Evolutionary conservation across 2,329 filamentous ascomycete genomes (phyloP), one percentile per base, ranked within the genome.

Genomic region (Coniella vitis): DNA sequence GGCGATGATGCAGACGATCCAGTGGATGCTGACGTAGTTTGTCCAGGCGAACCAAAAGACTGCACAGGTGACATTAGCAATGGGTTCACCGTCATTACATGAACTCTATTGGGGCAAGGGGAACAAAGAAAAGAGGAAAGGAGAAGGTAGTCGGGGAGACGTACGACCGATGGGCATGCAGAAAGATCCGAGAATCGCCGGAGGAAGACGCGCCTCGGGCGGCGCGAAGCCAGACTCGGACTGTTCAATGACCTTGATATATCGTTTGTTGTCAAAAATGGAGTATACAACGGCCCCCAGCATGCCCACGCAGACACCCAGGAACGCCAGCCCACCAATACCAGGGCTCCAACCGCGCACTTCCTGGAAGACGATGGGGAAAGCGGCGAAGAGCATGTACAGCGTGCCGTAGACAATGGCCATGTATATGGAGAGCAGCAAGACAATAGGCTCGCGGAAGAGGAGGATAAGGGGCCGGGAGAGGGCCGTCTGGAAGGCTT

Each of bases 271-370:
- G 50, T 76, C 72, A 49, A 67, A 65, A 37, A 77, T 64, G 54
- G 70, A 73, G 53, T 79, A 80, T 1, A 63, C 51, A 1, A 82
- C 71, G 1, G 77, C 79, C n/a, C 69, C 44, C 1, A 80, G 48
- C 73, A 86, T 81, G 48, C 84, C 83, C 7, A 84, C 72, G 2
- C 76, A 74, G 7, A 86, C 75, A 21, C 83, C 83, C 14, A 83
- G 60, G 59, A 87, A 85, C 2, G 84, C 68, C 12, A 84, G 69
- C 16, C 79, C 77, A 5, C 76, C 75, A 36, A 80, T 68, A 7
- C 79, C 79, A n/a, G 70, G 64, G 29, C 66, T 71, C 78, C 78
- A 84, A 48, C 78, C 77, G 13, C 78, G 70, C 8, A 66, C 61
- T 47, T 73, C 54, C 55, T 84, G 78, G 62, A 78, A 86, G 8